Evolutionary conservation across 1,139 yeast genomes (phyloP), one percentile per base, ranked within the genome.

Genomic region (Citeromyces hawaiiensis): DNA sequence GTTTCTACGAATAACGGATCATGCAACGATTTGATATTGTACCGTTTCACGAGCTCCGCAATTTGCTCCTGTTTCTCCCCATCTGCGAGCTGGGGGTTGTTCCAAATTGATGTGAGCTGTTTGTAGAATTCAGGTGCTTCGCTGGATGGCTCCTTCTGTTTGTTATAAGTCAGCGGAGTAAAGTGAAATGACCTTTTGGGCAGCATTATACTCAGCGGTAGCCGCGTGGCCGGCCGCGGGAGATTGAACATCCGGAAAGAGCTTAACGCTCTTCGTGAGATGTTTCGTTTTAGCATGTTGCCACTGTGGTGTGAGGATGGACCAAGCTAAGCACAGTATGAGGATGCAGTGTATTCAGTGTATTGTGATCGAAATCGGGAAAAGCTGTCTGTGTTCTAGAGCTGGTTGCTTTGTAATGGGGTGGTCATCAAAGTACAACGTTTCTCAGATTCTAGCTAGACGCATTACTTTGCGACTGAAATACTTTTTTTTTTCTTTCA

Each of bases 1-100:
- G 55, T 44, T 36, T 50, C 51, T 7, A 53, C 45, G n/a, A 57
- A 51, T 21, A 50, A 44, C 5, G 55, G 54, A n/a, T 55, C 49
- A 16, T 50, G 47, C 39, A 55, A 35, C 5, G 56, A 58, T 15
- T 56, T 56, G 40, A 56, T 52, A 39, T 54, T 44, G 39, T 52
- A 51, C 34, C 50, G 46, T 14, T 49, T 48, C 36, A 55, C 48
- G 23, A 56, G 36, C 36, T 40, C 40, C 21, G 41, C 45, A 15
- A 49, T 37, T 36, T 43, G 42, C 4, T 19, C 16, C 17, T 40
- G 38, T 10, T 37, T 34, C 27, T 50, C 47, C 3, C 41, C 43
- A 31, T 50, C 52, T 11, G 46, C 40, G 15, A 48, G 37, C 3
- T 45, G 40, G 9, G 42, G 40, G 40, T 54, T 48, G 14, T 40